These are phyloP conservation scores for Nitzschia sp. DNA, from an alignment of 108 stramenopile genomes.

Conservation along the genomic window DNA sequence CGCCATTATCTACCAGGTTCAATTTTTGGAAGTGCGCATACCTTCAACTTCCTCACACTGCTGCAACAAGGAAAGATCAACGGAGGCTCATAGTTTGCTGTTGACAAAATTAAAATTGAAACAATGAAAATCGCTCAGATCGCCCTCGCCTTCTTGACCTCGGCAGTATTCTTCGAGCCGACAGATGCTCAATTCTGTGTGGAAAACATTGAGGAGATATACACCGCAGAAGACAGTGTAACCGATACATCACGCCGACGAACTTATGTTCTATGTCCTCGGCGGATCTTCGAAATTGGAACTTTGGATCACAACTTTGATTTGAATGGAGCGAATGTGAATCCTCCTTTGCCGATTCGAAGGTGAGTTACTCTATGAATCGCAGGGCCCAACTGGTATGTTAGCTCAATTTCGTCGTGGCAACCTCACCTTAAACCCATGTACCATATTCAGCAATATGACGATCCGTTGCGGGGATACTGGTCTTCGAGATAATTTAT, in stretches of 20 bases:
- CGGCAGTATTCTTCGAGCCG: not conserved
- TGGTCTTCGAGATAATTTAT: slow-evolving; percentile 31
- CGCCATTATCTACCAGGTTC: no score
- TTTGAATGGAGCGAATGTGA: not conserved
- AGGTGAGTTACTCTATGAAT: no score
- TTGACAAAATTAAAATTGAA: no score
- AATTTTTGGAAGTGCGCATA: no score
- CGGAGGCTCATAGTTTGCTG: no score
- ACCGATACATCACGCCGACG: slow-evolving; percentile 32
- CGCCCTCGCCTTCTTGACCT: not conserved
- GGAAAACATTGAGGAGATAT: slow-evolving; percentile 27
- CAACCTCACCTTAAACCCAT: no score
- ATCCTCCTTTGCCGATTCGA: slow-evolving; percentile 35
- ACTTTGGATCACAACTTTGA: slow-evolving; percentile 30
- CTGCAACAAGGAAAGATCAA: no score
- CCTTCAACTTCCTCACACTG: no score
- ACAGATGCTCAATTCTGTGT: slow-evolving; percentile 12
- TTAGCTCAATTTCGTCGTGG: no score
- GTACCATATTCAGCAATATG: no score
- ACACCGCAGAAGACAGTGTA: slow-evolving; percentile 11
- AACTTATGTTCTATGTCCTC: slow-evolving; percentile 29
- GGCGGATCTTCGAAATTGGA: slow-evolving; percentile 21
- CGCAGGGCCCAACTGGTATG: no score
- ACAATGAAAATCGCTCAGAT: slow-evolving; percentile 4
- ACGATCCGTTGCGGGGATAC: slow-evolving; percentile 39